phyloP scores from a whole-genome alignment of 2,329 filamentous ascomycete genomes.

The Microdochium bolleyi region DNA sequence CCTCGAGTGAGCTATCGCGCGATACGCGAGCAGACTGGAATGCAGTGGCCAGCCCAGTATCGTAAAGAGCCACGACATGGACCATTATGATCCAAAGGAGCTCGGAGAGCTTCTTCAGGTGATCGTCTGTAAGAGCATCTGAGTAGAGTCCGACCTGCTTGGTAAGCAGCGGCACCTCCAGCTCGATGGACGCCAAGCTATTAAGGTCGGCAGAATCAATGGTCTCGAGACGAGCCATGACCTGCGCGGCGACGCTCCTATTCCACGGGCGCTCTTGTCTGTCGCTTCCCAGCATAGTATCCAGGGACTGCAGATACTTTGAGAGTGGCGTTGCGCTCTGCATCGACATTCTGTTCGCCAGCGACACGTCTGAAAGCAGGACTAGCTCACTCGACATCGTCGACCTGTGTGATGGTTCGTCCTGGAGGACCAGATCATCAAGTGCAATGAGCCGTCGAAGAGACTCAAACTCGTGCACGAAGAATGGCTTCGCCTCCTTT shows the following conservation, averaged over 20 bases:
- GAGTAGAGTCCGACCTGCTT: constrained; percentile 43
- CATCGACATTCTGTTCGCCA: constrained; percentile 33
- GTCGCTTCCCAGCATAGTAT: constrained; percentile 30
- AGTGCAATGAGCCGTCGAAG: constrained; percentile 45
- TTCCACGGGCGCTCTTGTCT: constrained; percentile 23
- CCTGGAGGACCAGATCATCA: constrained; percentile 16
- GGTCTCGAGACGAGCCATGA: constrained; percentile 47
- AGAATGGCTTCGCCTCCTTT: constrained; percentile 35
- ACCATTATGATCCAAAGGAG: constrained; percentile 38
- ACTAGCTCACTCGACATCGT: constrained; percentile 26
- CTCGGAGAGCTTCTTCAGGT: constrained; percentile 37
- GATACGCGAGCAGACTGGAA: constrained; percentile 16
- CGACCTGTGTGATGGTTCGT: constrained; percentile 10
- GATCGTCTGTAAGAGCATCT: constrained; percentile 38
- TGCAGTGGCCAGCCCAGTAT: constrained; percentile 17
- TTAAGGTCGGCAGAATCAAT: constrained; percentile 47
- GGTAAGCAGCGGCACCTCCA: constrained; percentile 55
- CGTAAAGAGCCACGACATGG: constrained; percentile 31
- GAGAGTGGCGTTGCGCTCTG: constrained; percentile 27
- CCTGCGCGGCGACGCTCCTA: constrained; percentile 36
- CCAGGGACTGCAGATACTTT: constrained; percentile 35
- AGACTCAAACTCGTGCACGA: constrained; percentile 47
- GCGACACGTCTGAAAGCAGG: constrained; percentile 39
- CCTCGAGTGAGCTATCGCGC: constrained; percentile 3
- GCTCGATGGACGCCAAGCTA: constrained; percentile 55